A percentile compares a stretch with the other conserved stretches of the same genome.
Evolutionary conservation across 140 eudicot species (phyloP).

Genomic region (Bidens hawaiensis): DNA sequence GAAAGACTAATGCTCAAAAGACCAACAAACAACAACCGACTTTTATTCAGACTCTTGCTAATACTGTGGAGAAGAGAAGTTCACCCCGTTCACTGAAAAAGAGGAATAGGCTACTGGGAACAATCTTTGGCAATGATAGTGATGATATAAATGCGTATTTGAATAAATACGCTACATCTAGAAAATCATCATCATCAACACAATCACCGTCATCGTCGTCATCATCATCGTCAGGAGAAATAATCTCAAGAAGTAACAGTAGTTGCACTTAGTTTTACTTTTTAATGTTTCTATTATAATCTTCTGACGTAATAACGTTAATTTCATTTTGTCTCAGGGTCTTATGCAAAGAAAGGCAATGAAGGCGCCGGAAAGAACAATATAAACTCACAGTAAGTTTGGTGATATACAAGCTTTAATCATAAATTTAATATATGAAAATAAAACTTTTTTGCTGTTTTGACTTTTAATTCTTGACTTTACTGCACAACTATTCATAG

Average conservation of each 20-base stretch:
- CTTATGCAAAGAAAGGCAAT: slow-evolving; percentile 21
- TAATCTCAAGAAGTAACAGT: slow-evolving; percentile 46
- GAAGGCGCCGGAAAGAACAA: slow-evolving; percentile 31
- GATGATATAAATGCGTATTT: slow-evolving; percentile 50
- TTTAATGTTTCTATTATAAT: not conserved
- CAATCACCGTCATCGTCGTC: slow-evolving; percentile 30
- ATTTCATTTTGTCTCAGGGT: slow-evolving; percentile 30
- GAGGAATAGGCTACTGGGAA: slow-evolving; percentile 29
- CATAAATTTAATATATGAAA: not conserved
- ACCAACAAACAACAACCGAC: slow-evolving; percentile 16
- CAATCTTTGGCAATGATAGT: slow-evolving; percentile 59
- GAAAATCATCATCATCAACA: slow-evolving; percentile 34
- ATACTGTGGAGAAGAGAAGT: slow-evolving; percentile 12
- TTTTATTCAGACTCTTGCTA: not conserved
- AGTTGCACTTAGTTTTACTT: slow-evolving; percentile 3
- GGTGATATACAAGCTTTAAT: not conserved
- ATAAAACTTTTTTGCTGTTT: not conserved
- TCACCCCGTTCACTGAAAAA: slow-evolving; percentile 18
- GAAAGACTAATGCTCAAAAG: slow-evolving; percentile 9
- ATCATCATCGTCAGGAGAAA: slow-evolving; percentile 39
- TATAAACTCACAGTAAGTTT: slow-evolving; percentile 42
- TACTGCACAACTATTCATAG: slow-evolving; percentile 8
- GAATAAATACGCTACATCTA: slow-evolving; percentile 49
- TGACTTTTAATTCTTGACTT: not conserved
- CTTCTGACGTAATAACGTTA: too few species aligned